Base-by-base conservation (phyloP, 441 rosid species). In the Caryocar brasiliense region DNA sequence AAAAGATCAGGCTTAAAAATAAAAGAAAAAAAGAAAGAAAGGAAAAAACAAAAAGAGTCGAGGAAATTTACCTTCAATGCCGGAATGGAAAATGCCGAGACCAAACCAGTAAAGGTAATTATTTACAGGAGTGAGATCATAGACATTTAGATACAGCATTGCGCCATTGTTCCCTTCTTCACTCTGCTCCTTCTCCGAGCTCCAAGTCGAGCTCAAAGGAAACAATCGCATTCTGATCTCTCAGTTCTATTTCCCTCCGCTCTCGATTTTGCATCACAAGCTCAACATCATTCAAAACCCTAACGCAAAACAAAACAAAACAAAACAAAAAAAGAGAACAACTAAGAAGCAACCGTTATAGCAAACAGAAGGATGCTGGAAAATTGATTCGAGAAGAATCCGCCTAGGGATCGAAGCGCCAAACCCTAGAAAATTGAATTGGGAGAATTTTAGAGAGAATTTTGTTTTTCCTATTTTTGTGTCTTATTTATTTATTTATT, bases 81-180 rank as follows among this genome's bases (percentile, higher is more conserved):
- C 95, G 0, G 95, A 88, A 64, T 92, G 99, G 59, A 86, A 92
- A 57, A 92, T 77, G 40, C 97, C 99, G 3, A 92, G 86, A 27
- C 99, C 99, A 5, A 88, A 65, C 88, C 90, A 82, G 67, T 82
- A 92, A 54, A 86, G 80, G 56, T 92, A 86, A 78, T 88, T 77
- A 72, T 92, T 92, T 17, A 86, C 71, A 45, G 95, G 87, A 5
- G 95, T 82, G 27, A 92, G 90, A 73, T 92, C 99, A 71, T 92
- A 92, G 14, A 92, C 88, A 62, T 84, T 92, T 40, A 92, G 95
- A 71, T 73, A 83, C 72, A 92, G 66, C 45, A 69, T 64, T 3
- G 78, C 41, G 9, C 65, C 54, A 50, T 26, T 47, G 25, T 64
- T 39, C 19, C 67, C 79, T 48, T 70, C 83, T 40, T 38, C 53